Conservation (phyloP, 1,284 basidiomycete species). For the Athelia sp. region DNA sequence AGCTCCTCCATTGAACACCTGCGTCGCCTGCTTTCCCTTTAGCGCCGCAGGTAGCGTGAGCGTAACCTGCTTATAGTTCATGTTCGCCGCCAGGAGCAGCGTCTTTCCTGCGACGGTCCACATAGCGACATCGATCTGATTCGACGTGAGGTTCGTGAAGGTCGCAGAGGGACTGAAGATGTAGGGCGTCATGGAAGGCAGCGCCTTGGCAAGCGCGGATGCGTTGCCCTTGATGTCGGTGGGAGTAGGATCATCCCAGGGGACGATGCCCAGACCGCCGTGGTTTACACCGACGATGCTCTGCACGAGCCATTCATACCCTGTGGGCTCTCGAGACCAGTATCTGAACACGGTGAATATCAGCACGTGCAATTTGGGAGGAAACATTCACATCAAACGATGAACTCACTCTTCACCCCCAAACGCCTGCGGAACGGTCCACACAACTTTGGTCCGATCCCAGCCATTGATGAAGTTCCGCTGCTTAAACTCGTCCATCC, state of each 20-base stretch:
- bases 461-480: slow-evolving; percentile 59
- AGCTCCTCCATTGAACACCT: slow-evolving; percentile 32
- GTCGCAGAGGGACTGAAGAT: slow-evolving; percentile 31
- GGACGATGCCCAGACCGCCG: slow-evolving; percentile 46
- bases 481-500: slow-evolving; percentile 59
- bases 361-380: slow-evolving; percentile 3
- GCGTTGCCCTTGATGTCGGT: slow-evolving; percentile 54
- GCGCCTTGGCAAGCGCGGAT: slow-evolving; percentile 44
- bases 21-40: slow-evolving; percentile 17
- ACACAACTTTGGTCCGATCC: slow-evolving; percentile 58
- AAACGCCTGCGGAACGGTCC: slow-evolving; percentile 77
- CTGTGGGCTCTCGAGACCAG: slow-evolving; percentile 63
- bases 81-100: slow-evolving; percentile 38
- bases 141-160: slow-evolving; percentile 30
- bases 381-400: background rate
- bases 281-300: slow-evolving; percentile 64
- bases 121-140: slow-evolving; percentile 35
- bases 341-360: too few relatives aligned
- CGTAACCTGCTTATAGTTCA: slow-evolving; percentile 27
- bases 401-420: slow-evolving; percentile 50
- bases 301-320: slow-evolving; percentile 63
- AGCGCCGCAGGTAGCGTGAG: slow-evolving; percentile 19
- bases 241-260: slow-evolving; percentile 66
- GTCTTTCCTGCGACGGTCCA: slow-evolving; percentile 36
- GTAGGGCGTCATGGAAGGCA: slow-evolving; percentile 33